Base-by-base conservation (phyloP, 2,329 filamentous ascomycete genomes). In the Didymella pomorum region DNA sequence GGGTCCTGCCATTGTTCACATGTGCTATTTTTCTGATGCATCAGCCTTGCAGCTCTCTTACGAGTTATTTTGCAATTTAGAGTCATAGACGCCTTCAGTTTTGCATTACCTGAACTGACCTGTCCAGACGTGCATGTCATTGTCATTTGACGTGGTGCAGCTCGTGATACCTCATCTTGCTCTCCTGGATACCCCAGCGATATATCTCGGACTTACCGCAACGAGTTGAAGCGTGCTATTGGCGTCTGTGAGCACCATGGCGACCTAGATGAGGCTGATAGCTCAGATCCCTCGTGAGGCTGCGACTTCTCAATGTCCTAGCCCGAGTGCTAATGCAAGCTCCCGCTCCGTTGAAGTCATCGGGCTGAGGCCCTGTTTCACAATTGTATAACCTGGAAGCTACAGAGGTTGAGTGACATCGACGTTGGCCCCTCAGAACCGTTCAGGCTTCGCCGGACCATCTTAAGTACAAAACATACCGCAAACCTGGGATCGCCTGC, bases 291-390 rank as follows among this genome's bases (percentile, higher is more conserved):
- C 20, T 23, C 37, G 37, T 16, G 43, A 47, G 51, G 51, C 43
- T 53, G 51, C 33, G 33, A 26, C 33, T 9, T 18, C 2, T 6
- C 26, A 4, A 4, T 18, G 20, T 31, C 20, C 31, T 51, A 42
- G 53, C 53, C 20, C 26, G 14, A 9, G 25, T 48, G 48, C 33
- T 48, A 47, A 52, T 51, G 48, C 43, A 29, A 26, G 49, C 42
- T 31, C n/a, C 49, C 55, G 41, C 14, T 28, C 29, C 29, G 14
- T 31, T n/a, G 41, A 26, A 35, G 18, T 47, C 33, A 23, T 28
- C 42, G 10, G 44, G 51, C 28, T 26, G 25, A 21, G 41, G 39
- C 42, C 20, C 33, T 43, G 33, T 39, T 41, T 54, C 23, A 37
- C 21, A 18, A 20, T 14, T 18, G 31, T 33, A 47, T 7, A 31